A percentile compares a stretch with the other conserved stretches of the same genome.
phyloP scores from a whole-genome alignment of 768 basidiomycete species.

The Gymnopilus dilepis region DNA sequence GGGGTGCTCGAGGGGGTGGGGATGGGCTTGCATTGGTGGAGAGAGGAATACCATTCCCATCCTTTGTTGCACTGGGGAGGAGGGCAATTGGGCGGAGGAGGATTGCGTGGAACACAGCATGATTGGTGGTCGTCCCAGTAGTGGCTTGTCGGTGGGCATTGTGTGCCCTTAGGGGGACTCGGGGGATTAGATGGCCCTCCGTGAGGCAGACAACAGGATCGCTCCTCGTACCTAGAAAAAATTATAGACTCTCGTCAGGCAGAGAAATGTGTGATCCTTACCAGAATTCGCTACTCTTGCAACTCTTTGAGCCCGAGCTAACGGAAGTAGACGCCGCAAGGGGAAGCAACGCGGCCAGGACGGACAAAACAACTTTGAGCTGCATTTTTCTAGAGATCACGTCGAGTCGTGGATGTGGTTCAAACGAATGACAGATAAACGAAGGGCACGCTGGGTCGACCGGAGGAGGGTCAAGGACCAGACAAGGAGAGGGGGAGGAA shows the following conservation, averaged over 20 bases:
- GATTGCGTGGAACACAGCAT: constrained; percentile 59
- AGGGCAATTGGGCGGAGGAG: constrained; percentile 42
- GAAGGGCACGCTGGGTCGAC: constrained; percentile 20
- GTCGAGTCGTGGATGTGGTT: constrained; percentile 29
- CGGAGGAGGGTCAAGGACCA: constrained; percentile 14
- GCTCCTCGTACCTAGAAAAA: constrained; percentile 35
- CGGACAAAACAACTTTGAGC: constrained; percentile 32
- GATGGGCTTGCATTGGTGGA: constrained; percentile 47
- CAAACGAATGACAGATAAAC: constrained; percentile 22
- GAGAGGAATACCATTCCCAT: constrained; percentile 50
- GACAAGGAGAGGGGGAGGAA: constrained; percentile 16
- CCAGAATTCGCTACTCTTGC: constrained; percentile 37
- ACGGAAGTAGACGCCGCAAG: constrained; percentile 37
- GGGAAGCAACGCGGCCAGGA: constrained; percentile 41
- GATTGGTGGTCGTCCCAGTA: constrained; percentile 53
- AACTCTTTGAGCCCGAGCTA: constrained; percentile 20
- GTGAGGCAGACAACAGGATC: constrained; percentile 48
- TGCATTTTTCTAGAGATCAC: constrained; percentile 29
- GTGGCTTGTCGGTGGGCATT: constrained; percentile 51
- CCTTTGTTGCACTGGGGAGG: constrained; percentile 54
- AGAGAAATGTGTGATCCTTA: constrained; percentile 17
- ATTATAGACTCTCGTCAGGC: background rate
- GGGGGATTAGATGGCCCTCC: constrained; percentile 43
- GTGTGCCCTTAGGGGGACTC: constrained; percentile 49
- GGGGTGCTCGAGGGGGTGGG: constrained; percentile 38